Percentiles rank a stretch among this genome's conserved stretches.
These are phyloP conservation scores for Leishmania gerbilli DNA, from an alignment of 208 protist genomes.

Conservation along the genomic window DNA sequence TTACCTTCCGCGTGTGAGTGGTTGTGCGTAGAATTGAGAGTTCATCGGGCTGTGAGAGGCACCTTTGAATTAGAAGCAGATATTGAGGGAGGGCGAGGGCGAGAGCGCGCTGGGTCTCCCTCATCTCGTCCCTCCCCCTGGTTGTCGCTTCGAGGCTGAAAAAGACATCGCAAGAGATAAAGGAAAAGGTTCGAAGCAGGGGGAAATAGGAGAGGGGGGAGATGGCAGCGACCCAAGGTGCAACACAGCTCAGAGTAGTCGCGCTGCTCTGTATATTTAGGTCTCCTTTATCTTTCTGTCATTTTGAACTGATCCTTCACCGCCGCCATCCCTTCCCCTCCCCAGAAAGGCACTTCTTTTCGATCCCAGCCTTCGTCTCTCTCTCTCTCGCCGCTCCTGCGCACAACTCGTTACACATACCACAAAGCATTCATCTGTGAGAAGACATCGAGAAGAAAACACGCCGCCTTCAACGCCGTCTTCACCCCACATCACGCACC, in stretches of 20 bases:
- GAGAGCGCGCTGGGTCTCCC: neutral
- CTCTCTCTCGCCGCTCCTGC: neutral
- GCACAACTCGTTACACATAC: neutral
- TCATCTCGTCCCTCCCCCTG: neutral
- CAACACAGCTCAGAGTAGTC: neutral
- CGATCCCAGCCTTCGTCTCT: neutral
- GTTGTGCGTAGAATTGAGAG: neutral
- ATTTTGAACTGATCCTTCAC: neutral
- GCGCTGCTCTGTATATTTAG: neutral
- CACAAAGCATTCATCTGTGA: neutral
- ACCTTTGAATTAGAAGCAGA: neutral
- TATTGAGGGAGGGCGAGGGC: neutral
- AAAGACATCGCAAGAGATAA: neutral
- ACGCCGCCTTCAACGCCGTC: neutral
- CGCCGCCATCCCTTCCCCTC: neutral
- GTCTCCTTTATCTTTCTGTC: neutral
- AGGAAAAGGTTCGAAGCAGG: neutral
- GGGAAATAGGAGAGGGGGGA: neutral
- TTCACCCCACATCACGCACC: neutral
- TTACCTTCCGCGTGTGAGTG: neutral
- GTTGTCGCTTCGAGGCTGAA: neutral
- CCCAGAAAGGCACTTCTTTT: neutral
- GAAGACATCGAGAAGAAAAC: neutral
- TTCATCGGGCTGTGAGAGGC: neutral
- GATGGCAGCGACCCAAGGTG: neutral